Evolutionary conservation across 257 asterid species (phyloP).

Genomic region (Striga asiatica): DNA sequence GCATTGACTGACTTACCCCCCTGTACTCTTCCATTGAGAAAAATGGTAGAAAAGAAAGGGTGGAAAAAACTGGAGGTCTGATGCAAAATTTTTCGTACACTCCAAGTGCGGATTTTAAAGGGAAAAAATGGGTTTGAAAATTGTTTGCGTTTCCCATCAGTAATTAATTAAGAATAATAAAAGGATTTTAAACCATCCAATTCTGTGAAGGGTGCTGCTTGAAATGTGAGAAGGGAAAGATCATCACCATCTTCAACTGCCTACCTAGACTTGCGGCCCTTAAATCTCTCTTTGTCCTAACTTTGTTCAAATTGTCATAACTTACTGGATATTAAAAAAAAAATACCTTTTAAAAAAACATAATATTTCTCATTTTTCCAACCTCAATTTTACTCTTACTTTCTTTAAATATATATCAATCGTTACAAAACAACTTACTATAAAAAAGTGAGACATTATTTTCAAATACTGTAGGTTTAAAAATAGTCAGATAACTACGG

Average conservation of each 20-base stretch:
- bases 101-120: slow-evolving; percentile 9
- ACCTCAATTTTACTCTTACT: too few species aligned
- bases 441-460: too few species aligned
- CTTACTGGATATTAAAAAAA: too few species aligned
- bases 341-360: too few species aligned
- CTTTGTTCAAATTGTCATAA: too few species aligned
- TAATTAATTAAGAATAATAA: background rate
- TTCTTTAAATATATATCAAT: too few species aligned
- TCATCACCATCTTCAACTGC: slow-evolving; percentile 11
- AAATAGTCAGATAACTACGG: too few species aligned
- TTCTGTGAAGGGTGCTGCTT: background rate
- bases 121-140: background rate
- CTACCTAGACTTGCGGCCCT: too few species aligned
- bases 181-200: slow-evolving; percentile 7
- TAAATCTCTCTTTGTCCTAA: too few species aligned
- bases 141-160: background rate
- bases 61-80: background rate
- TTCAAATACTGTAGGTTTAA: too few species aligned
- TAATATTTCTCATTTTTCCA: too few species aligned
- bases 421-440: too few species aligned
- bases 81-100: background rate
- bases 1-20: slow-evolving; percentile 15
- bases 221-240: slow-evolving; percentile 10
- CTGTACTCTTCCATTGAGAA: slow-evolving; percentile 18
- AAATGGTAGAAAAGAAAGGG: background rate